phyloP scores from a whole-genome alignment of 140 eudicot genomes.

The Cichorium intybus region DNA sequence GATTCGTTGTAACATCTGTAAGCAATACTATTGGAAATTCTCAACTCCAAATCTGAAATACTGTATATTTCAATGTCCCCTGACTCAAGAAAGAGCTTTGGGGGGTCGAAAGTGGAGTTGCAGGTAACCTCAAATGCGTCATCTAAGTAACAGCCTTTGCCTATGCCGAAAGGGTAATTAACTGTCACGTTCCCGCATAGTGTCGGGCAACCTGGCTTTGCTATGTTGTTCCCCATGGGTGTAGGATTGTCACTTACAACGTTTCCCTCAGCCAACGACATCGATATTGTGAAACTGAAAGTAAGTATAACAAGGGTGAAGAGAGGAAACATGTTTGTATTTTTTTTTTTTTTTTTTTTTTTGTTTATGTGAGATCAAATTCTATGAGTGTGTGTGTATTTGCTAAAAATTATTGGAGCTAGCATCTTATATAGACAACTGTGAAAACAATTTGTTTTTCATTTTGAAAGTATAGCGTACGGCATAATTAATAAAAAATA shows the following conservation, averaged over 20 bases:
- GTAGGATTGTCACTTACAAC: no score
- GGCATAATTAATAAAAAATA: no score
- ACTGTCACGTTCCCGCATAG: neutral
- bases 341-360: no score
- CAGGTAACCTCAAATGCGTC: neutral
- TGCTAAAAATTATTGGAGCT: no score
- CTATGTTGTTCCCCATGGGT: neutral
- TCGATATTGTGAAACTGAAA: neutral
- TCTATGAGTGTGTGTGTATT: no score
- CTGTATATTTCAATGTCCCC: neutral
- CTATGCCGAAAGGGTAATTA: slow-evolving; percentile 5
- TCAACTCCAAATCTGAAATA: neutral
- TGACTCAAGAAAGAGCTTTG: neutral
- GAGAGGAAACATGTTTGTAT: slow-evolving; percentile 3
- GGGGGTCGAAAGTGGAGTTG: neutral
- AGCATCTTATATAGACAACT: no score
- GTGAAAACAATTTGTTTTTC: no score
- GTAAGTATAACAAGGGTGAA: neutral
- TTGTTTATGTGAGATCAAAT: no score
- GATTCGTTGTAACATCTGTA: neutral
- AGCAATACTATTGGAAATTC: neutral
- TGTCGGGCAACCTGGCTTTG: neutral
- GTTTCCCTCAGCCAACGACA: no score
- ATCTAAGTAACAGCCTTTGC: neutral
- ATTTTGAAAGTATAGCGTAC: no score